Percentiles rank a stretch among this genome's conserved stretches.
These are phyloP conservation scores for Pontederia paniculata DNA, from an alignment of 176 grass and related monocot genomes.

Conservation along the genomic window DNA sequence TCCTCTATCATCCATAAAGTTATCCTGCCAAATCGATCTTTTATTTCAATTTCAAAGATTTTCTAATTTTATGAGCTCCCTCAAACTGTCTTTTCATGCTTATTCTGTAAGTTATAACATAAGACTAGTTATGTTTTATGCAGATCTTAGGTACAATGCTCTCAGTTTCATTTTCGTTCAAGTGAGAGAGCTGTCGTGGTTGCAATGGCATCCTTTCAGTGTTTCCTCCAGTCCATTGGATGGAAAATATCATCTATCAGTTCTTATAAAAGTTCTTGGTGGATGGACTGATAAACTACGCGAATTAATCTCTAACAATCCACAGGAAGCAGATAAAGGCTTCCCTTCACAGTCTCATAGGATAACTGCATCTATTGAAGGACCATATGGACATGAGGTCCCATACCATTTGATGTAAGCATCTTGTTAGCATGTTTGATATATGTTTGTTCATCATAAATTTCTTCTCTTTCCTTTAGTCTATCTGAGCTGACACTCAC, in stretches of 20 bases:
- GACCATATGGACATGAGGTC: slow-evolving; percentile 87
- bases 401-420: slow-evolving; percentile 95
- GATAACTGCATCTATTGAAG: slow-evolving; percentile 79
- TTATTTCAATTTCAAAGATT: neutral
- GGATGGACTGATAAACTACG: slow-evolving; percentile 69
- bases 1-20: neutral
- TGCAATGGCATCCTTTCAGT: slow-evolving; percentile 97
- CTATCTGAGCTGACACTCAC: neutral
- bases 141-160: slow-evolving; percentile 81
- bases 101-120: slow-evolving; percentile 8
- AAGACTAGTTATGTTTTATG: slow-evolving; percentile 11
- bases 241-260: slow-evolving; percentile 70
- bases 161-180: slow-evolving; percentile 93
- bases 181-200: slow-evolving; percentile 68
- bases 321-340: slow-evolving; percentile 26
- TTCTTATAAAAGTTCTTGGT: slow-evolving; percentile 95
- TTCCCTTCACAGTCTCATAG: slow-evolving; percentile 15
- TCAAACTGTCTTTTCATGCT: neutral
- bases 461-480: neutral
- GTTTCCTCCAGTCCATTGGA: slow-evolving; percentile 94
- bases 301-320: slow-evolving; percentile 37
- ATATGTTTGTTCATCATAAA: neutral
- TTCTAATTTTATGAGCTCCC: neutral
- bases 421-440: neutral
- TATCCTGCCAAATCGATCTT: neutral